Conservation (phyloP, 2,329 filamentous ascomycete species). For the Colletotrichum spinosum region DNA sequence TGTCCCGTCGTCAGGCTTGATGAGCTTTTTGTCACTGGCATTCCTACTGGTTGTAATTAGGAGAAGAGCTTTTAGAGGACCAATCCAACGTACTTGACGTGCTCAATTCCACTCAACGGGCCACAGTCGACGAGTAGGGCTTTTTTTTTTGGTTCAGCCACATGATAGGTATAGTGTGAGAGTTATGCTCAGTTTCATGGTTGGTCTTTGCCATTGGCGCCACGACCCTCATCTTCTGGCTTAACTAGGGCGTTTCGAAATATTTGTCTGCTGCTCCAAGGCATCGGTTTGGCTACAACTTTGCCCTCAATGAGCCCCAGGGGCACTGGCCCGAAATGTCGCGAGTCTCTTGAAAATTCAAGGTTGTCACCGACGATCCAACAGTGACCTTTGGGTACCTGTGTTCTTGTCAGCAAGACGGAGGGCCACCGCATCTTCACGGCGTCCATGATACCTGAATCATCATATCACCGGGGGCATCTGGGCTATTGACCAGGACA, state of each 20-base stretch:
- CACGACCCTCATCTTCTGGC: constrained; percentile 34
- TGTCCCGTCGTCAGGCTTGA: constrained; percentile 25
- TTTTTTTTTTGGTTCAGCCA: no score
- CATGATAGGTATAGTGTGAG: no score
- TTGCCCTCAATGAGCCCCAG: constrained; percentile 88
- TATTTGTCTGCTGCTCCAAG: constrained; percentile 63
- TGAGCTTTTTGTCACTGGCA: constrained; percentile 29
- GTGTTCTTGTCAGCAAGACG: constrained; percentile 23
- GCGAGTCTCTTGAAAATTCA: constrained; percentile 84
- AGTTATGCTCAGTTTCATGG: not conserved
- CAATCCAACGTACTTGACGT: constrained; percentile 22
- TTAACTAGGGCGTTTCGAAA: constrained; percentile 58
- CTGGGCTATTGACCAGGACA: constrained; percentile 74
- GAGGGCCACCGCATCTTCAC: not conserved
- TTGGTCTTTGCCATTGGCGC: not conserved
- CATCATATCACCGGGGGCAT: constrained; percentile 58
- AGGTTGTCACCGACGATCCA: constrained; percentile 93
- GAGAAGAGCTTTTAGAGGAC: constrained; percentile 37
- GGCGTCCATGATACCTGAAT: constrained; percentile 66
- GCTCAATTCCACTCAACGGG: constrained; percentile 3
- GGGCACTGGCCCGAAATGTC: constrained; percentile 87
- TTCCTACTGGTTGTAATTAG: constrained; percentile 37
- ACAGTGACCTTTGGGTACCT: constrained; percentile 93
- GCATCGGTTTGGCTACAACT: constrained; percentile 73
- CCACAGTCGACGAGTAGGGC: no score